These are phyloP conservation scores for Zalerion maritima DNA, from an alignment of 495 filamentous ascomycete species.

Conservation along the genomic window DNA sequence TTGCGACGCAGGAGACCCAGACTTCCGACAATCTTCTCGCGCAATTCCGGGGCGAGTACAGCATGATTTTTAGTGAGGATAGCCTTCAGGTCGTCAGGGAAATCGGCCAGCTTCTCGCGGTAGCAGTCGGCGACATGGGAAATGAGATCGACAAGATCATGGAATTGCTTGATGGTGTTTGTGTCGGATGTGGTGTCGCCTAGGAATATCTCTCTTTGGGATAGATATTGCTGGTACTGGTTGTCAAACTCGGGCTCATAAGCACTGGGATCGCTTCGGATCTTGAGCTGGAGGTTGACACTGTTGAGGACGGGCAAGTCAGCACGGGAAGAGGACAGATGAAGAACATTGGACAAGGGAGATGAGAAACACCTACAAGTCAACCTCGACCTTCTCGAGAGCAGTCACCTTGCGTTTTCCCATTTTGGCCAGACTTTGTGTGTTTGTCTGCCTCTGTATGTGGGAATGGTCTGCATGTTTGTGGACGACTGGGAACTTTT, in stretches of 20 bases:
- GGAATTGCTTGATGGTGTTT: slow-evolving; percentile 61
- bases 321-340: slow-evolving; percentile 1
- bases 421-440: slow-evolving; percentile 30
- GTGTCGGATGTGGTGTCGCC: slow-evolving; percentile 63
- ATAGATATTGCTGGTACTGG: slow-evolving; percentile 87
- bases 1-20: slow-evolving; percentile 80
- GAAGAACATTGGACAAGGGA: not conserved
- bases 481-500: no score
- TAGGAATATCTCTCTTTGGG: slow-evolving; percentile 79
- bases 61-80: slow-evolving; percentile 71
- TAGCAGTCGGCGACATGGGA: slow-evolving; percentile 91
- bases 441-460: not conserved
- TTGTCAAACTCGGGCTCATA: slow-evolving; percentile 75
- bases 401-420: slow-evolving; percentile 77
- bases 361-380: slow-evolving; percentile 39
- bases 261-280: slow-evolving; percentile 65
- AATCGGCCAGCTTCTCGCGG: slow-evolving; percentile 58
- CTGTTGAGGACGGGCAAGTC: slow-evolving; percentile 22
- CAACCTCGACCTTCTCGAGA: slow-evolving; percentile 88
- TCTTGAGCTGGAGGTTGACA: slow-evolving; percentile 77
- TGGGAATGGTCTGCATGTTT: no score
- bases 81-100: slow-evolving; percentile 66
- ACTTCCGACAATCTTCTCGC: slow-evolving; percentile 89
- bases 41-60: slow-evolving; percentile 60
- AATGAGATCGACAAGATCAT: slow-evolving; percentile 77